These are phyloP conservation scores for Termitomyces eurrhizus DNA, from an alignment of 768 basidiomycete genomes.

Conservation along the genomic window DNA sequence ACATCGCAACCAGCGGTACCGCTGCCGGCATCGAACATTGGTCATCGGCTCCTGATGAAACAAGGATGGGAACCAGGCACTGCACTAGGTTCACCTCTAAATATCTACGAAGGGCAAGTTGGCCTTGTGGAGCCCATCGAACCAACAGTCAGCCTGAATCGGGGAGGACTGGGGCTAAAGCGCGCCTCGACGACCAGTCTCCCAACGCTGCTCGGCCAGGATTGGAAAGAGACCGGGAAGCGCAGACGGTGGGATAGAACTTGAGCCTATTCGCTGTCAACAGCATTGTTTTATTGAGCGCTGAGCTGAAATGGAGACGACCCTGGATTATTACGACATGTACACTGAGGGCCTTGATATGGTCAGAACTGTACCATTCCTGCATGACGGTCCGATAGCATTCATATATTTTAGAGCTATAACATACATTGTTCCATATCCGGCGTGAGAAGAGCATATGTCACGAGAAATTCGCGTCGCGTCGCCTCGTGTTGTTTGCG, in stretches of 20 bases:
- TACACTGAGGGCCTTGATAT: not conserved
- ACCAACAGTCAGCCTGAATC: slow-evolving; percentile 34
- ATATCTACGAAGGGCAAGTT: slow-evolving; percentile 28
- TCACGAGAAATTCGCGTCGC: slow-evolving; percentile 26
- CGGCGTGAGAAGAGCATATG: slow-evolving; percentile 9
- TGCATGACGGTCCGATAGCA: not conserved
- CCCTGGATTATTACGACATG: not conserved
- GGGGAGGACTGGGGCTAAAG: slow-evolving; percentile 56
- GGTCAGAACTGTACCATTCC: not conserved
- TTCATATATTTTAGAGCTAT: not conserved
- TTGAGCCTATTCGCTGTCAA: slow-evolving; percentile 3
- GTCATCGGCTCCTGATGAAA: slow-evolving; percentile 62
- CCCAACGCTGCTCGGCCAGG: slow-evolving; percentile 14
- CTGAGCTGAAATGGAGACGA: not conserved
- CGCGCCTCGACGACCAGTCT: slow-evolving; percentile 18
- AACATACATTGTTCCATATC: not conserved
- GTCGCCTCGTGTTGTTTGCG: slow-evolving; percentile 30
- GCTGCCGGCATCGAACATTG: slow-evolving; percentile 56
- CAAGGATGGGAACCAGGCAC: slow-evolving; percentile 77
- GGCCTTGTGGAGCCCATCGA: slow-evolving; percentile 58
- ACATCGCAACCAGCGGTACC: slow-evolving; percentile 44
- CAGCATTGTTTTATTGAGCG: not conserved
- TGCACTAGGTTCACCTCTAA: slow-evolving; percentile 37
- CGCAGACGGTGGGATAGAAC: slow-evolving; percentile 34
- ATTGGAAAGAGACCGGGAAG: slow-evolving; percentile 40